Evolutionary conservation across 2,329 filamentous ascomycete genomes (phyloP), one percentile per base, ranked within the genome.

Genomic region (Fusarium sp.): DNA sequence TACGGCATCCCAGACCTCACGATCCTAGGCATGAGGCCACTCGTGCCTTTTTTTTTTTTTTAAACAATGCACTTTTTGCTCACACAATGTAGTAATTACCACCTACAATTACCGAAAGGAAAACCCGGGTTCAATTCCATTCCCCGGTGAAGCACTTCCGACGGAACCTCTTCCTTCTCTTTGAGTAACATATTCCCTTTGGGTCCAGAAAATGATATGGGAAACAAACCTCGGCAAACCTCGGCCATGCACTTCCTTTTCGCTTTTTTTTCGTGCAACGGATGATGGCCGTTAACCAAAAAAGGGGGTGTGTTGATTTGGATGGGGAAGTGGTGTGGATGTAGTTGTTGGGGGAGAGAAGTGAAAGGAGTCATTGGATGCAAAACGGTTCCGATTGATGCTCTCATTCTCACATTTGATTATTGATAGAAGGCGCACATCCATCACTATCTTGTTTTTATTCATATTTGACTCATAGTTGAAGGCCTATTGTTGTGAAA

Each of bases 181-280:
- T 48, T 27, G 24, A 27, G 24, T 27, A 27, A 27, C 24, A 27
- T 27, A 27, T 27, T 22, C 27, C 4, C 33, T 18, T 8, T 20
- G 6, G 33, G 14, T 64, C 60, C 48, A 52, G 57, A 66, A 68
- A 61, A 56, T 37, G 18, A 4, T 48, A 61, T 48, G 43, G 43
- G n/a, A n/a, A n/a, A 60, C 27, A 70, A 29, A 74, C 72, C 72
- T 74, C 72, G 72, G 72, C 68, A 74, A 74, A 73, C 22, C 39
- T 74, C 72, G 72, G 72, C 31, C 72, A 69, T 69, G 70, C 71
- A 64, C 63, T 68, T 72, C 35, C 68, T 33, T 61, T 63, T 52
- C 20, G 57, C 10, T 58, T 63, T 63, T 52, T 39, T 45, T 54
- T 48, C 31, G 43, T 35, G 52, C n/a, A 43, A 43, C 69, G 69